These are phyloP conservation scores for Lasiodiplodia citricola DNA, from an alignment of 2,329 filamentous ascomycete species.

Conservation along the genomic window DNA sequence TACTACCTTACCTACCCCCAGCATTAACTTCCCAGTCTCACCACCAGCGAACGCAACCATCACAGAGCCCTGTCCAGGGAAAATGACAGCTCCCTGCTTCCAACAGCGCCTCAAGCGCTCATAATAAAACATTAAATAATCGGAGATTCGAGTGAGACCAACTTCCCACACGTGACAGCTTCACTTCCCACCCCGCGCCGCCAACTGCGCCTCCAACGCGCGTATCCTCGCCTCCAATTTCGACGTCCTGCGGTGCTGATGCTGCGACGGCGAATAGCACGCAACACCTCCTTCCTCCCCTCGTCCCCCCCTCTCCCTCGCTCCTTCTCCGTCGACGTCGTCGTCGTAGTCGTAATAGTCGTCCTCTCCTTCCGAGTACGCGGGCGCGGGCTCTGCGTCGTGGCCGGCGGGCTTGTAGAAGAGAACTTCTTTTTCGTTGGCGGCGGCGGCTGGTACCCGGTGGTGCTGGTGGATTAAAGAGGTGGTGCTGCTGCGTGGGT, in stretches of 20 bases:
- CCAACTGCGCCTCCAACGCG: slow-evolving; percentile 5
- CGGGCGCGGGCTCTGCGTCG: neutral
- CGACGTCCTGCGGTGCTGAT: neutral
- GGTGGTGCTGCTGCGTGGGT: neutral
- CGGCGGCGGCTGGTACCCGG: neutral
- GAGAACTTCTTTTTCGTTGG: neutral
- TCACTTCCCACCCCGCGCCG: neutral
- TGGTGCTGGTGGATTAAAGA: neutral
- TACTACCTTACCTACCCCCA: no score
- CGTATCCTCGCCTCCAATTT: neutral
- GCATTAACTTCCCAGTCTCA: no score
- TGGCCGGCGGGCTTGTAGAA: slow-evolving; percentile 8
- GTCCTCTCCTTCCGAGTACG: neutral
- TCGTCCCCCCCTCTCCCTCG: neutral
- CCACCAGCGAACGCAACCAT: no score
- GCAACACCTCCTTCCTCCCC: neutral
- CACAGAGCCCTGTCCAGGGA: no score
- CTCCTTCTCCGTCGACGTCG: neutral
- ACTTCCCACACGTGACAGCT: neutral
- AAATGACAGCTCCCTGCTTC: no score
- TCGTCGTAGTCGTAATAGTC: neutral
- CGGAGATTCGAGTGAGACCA: no score
- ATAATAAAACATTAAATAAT: no score
- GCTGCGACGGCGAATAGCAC: neutral
- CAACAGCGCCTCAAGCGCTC: no score